These are phyloP conservation scores for Sporothrix schenckii DNA, from an alignment of 2,329 filamentous ascomycete species.

Conservation along the genomic window DNA sequence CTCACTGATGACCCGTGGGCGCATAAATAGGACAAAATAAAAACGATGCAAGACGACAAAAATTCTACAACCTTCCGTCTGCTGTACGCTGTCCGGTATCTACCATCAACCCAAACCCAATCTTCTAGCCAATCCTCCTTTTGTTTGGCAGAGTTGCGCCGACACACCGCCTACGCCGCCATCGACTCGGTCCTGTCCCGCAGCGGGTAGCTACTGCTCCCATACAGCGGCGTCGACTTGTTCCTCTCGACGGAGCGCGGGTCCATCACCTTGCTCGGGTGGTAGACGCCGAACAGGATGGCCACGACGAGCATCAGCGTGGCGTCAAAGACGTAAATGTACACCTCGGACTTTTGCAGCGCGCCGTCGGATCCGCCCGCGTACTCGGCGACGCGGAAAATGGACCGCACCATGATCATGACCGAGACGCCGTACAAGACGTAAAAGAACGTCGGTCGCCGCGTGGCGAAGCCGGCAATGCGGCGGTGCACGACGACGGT, in stretches of 20 bases:
- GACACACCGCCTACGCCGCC: background rate
- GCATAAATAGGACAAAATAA: no score
- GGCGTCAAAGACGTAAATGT: slow-evolving; percentile 43
- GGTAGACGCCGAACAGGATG: slow-evolving; percentile 29
- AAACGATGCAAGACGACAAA: no score
- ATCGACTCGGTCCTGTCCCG: background rate
- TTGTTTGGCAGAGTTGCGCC: no score
- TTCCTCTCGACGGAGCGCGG: background rate
- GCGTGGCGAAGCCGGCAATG: slow-evolving; percentile 12
- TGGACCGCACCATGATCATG: slow-evolving; percentile 45
- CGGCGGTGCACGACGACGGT: slow-evolving; percentile 27
- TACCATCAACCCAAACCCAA: no score
- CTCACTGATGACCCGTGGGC: no score
- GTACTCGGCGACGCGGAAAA: slow-evolving; percentile 48
- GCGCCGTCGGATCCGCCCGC: slow-evolving; percentile 40
- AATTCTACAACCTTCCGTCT: no score
- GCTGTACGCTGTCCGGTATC: no score
- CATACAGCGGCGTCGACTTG: slow-evolving; percentile 4
- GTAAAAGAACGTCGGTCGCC: slow-evolving; percentile 27
- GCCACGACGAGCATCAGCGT: slow-evolving; percentile 37
- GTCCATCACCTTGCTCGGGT: slow-evolving; percentile 24
- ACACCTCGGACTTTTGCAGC: slow-evolving; percentile 40
- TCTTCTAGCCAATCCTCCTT: no score
- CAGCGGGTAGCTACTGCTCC: slow-evolving; percentile 17
- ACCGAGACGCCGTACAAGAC: slow-evolving; percentile 36